phyloP scores from a whole-genome alignment of 139 green algal genomes.

The Pycnococcus provasolii region DNA sequence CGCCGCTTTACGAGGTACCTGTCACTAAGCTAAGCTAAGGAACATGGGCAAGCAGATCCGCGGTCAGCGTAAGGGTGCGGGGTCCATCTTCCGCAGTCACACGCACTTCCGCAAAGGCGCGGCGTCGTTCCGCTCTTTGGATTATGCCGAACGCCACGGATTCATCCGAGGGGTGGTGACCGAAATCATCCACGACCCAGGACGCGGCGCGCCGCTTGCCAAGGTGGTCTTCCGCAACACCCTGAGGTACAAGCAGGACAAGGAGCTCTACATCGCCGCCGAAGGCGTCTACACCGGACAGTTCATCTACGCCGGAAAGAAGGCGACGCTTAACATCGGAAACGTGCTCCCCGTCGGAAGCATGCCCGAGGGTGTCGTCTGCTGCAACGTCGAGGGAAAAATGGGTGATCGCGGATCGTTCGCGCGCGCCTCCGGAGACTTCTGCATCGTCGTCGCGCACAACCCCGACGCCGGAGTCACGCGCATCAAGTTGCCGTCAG shows the following conservation, averaged over 20 bases:
- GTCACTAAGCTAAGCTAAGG: too few species aligned
- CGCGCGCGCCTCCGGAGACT: conserved; percentile 89
- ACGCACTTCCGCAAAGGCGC: conserved; percentile 88
- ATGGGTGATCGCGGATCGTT: conserved; percentile 82
- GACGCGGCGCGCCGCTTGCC: conserved; percentile 86
- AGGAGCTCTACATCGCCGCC: conserved; percentile 89
- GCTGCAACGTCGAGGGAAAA: conserved; percentile 97
- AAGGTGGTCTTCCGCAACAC: conserved; percentile 89
- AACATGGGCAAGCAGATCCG: conserved; percentile 97
- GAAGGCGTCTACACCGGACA: conserved; percentile 96
- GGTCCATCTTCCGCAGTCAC: conserved; percentile 90
- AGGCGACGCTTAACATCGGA: conserved; percentile 84
- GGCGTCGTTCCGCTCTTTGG: conserved; percentile 62
- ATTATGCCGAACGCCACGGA: conserved; percentile 39
- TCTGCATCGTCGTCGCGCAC: conserved; percentile 93
- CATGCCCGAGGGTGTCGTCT: conserved; percentile 97
- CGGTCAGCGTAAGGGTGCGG: conserved; percentile 93
- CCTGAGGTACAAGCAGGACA: conserved; percentile 82
- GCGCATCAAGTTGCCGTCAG: conserved; percentile 95
- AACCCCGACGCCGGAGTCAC: conserved; percentile 94
- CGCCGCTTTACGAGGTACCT: too few species aligned
- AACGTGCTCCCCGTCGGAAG: conserved; percentile 92
- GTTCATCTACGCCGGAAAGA: conserved; percentile 96
- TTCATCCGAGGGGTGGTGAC: conserved; percentile 73
- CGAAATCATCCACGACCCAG: conserved; percentile 95